These are phyloP conservation scores for Gryganskiella cystojenkinii DNA, from an alignment of 192 early-diverging fungal species.

Conservation along the genomic window DNA sequence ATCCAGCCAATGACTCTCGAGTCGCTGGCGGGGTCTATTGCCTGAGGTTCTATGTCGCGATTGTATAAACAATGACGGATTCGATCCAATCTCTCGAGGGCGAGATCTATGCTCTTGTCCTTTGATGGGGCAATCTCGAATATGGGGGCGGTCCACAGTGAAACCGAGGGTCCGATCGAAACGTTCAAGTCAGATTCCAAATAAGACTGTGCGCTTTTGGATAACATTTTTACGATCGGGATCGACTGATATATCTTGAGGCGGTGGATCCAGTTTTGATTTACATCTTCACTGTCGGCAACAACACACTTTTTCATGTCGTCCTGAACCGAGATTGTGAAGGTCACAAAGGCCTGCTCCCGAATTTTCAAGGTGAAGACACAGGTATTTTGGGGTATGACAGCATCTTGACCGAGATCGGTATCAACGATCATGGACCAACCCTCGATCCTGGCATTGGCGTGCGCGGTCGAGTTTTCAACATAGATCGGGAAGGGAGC, in stretches of 20 bases:
- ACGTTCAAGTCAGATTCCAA: neutral
- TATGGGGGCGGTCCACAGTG: constrained; percentile 36
- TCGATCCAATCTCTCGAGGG: constrained; percentile 22
- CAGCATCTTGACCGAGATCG: neutral
- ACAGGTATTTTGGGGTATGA: constrained; percentile 37
- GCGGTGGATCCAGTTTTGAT: neutral
- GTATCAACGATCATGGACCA: constrained; percentile 33
- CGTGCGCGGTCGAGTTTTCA: constrained; percentile 8
- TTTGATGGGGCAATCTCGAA: constrained; percentile 24
- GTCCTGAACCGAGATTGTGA: constrained; percentile 50
- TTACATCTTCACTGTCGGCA: neutral
- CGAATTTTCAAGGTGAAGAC: constrained; percentile 44
- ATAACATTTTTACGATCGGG: constrained; percentile 5
- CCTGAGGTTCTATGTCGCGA: neutral
- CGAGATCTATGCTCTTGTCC: constrained; percentile 19
- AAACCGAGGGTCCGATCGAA: too few relatives aligned
- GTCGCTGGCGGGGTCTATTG: neutral
- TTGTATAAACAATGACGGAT: constrained; percentile 4
- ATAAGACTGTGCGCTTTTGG: neutral
- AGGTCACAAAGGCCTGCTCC: constrained; percentile 49
- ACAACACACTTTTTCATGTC: constrained; percentile 43
- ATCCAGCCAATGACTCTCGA: constrained; percentile 10
- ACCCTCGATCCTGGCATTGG: constrained; percentile 1
- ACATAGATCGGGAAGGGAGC: constrained; percentile 6
- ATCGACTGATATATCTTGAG: constrained; percentile 19